A percentile compares a stretch with the other conserved stretches of the same genome.
phyloP scores from a whole-genome alignment of 75 land plant species.

The Pinus taeda region DNA sequence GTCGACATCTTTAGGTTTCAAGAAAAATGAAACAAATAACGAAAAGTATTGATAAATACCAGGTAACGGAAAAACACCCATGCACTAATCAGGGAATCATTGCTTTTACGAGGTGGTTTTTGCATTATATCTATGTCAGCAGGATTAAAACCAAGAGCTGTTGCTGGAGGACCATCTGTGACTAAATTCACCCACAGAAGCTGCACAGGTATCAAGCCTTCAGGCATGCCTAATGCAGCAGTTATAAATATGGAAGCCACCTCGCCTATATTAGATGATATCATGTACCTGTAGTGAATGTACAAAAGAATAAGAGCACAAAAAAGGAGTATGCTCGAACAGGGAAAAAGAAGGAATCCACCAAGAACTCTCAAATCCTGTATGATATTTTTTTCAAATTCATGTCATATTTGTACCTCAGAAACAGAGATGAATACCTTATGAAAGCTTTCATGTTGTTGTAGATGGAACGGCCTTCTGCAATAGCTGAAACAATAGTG shows the following conservation, averaged over 20 bases:
- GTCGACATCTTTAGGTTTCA: too few species aligned
- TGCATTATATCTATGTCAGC: constrained; percentile 82
- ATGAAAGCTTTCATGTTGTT: constrained; percentile 96
- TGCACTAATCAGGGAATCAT: constrained; percentile 74
- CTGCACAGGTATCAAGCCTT: constrained; percentile 92
- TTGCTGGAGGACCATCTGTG: constrained; percentile 97
- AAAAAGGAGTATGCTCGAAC: neutral
- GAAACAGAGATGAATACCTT: constrained; percentile 35
- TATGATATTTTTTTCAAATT: neutral
- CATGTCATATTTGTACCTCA: neutral
- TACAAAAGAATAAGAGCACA: neutral
- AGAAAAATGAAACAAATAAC: neutral
- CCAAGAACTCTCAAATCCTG: neutral
- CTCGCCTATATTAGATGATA: constrained; percentile 94
- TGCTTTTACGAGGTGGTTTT: constrained; percentile 83
- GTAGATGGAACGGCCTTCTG: constrained; percentile 90
- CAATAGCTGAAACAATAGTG: constrained; percentile 85
- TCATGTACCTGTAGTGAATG: constrained; percentile 73
- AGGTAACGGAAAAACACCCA: constrained; percentile 94
- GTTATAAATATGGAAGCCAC: constrained; percentile 90
- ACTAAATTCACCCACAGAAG: constrained; percentile 95
- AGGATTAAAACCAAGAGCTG: constrained; percentile 95
- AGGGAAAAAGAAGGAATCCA: neutral
- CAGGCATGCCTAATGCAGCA: constrained; percentile 93
- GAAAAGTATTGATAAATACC: constrained; percentile 37